Evolutionary conservation across 1,284 basidiomycete genomes (phyloP).

Genomic region (Malassezia equina): DNA sequence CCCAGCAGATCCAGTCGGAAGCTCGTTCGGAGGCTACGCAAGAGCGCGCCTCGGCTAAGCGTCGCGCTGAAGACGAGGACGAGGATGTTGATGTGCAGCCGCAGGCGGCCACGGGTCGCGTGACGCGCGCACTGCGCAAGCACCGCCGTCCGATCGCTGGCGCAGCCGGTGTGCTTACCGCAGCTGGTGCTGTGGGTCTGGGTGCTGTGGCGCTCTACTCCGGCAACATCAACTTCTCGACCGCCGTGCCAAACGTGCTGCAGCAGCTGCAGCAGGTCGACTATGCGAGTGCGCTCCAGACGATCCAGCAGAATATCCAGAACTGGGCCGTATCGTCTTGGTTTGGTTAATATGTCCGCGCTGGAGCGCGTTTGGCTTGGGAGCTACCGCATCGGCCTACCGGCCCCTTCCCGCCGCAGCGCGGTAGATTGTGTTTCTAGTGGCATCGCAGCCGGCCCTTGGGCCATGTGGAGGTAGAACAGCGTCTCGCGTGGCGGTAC

Average conservation of each 20-base stretch:
- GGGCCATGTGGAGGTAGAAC: not conserved
- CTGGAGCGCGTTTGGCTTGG: not conserved
- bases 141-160: slow-evolving; percentile 31
- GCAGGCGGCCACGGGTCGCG: slow-evolving; percentile 16
- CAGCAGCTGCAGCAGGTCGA: slow-evolving; percentile 16
- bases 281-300: slow-evolving; percentile 27
- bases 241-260: slow-evolving; percentile 7
- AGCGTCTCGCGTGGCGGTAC: not conserved
- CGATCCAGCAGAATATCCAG: slow-evolving; percentile 31
- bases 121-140: slow-evolving; percentile 13
- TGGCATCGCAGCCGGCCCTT: not conserved
- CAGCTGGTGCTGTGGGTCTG: slow-evolving; percentile 37
- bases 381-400: not conserved
- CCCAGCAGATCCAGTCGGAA: slow-evolving; percentile 27
- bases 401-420: not conserved
- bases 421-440: slow-evolving; percentile 1
- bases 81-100: slow-evolving; percentile 19
- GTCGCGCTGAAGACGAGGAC: slow-evolving; percentile 26
- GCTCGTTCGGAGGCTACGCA: slow-evolving; percentile 11
- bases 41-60: slow-evolving; percentile 36
- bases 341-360: slow-evolving; percentile 7
- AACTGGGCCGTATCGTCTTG: slow-evolving; percentile 23
- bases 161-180: slow-evolving; percentile 32
- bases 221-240: slow-evolving; percentile 18
- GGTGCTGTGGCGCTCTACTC: slow-evolving; percentile 40